Evolutionary conservation across 208 protist genomes (phyloP), one percentile per base, ranked within the genome.

Genomic region (Crithidia mellificae): DNA sequence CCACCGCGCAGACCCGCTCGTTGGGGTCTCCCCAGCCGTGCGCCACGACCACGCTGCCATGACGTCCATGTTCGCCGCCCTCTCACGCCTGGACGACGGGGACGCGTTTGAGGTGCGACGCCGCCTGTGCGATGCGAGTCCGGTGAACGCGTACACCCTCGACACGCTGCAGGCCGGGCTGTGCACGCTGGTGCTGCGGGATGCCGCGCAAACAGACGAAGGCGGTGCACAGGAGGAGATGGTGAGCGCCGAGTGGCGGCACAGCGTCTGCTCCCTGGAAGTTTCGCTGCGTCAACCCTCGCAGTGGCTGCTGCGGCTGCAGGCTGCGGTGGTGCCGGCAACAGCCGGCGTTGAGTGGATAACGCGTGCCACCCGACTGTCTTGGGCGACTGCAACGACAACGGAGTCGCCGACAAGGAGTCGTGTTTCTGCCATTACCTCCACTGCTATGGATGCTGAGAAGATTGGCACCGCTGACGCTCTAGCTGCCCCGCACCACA

Each of bases 191-290:
- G 76, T 90, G 25, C 67, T 95, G 46, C 54, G 67, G 20, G 63
- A n/a, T 47, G 46, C 6, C 20, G 34, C 1, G 41, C 22, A 66
- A 27, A 61, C 1, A 5, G 36, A 41, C 9, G 36, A 41, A 15
- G 36, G 12, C 36, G 36, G 12, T 41, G 36, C 12, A 41, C 6
- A 15, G 9, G 36, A 41, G 6, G 12, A 61, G 25, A 55, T 58
- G 30, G 49, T 83, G n/a, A 83, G 91, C n/a, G n/a, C n/a, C n/a
- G n/a, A n/a, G 68, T 91, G 85, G 83, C 71, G 86, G 46, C 79
- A 87, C 74, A 87, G 78, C 49, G 69, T 72, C 11, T 74, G 86
- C 32, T 83, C 76, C 25, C 65, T 87, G n/a, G 74, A 89, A 61
- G 53, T 83, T 24, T 65, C 56, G 1, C 72, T 65, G 30, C 27